phyloP scores from a whole-genome alignment of 345 rosid species.

The Angophora floribunda region DNA sequence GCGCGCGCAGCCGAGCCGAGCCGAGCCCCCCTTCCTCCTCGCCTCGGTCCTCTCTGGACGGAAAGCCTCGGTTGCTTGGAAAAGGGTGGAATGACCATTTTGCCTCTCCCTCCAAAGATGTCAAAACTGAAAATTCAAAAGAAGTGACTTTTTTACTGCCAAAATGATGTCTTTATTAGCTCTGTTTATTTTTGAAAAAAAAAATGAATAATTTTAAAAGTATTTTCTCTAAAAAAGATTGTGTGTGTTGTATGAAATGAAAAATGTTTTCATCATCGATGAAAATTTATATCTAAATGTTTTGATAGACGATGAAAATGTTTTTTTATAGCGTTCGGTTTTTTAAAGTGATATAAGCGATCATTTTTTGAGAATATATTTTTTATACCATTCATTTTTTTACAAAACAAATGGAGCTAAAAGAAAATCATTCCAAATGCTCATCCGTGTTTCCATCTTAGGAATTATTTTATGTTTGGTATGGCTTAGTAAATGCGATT shows the following conservation, averaged over 20 bases:
- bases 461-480: fast-evolving
- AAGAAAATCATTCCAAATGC: background rate
- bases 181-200: too few species aligned
- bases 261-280: too few species aligned
- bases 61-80: background rate
- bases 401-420: too few species aligned
- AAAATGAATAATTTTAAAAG: background rate
- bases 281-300: too few species aligned
- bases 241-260: too few species aligned
- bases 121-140: background rate
- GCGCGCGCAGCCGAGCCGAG: background rate
- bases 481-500: fast-evolving
- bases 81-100: background rate
- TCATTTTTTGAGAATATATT: too few species aligned
- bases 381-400: too few species aligned
- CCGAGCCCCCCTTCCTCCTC: background rate
- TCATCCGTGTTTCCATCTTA: background rate
- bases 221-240: fast-evolving
- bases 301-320: too few species aligned
- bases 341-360: too few species aligned
- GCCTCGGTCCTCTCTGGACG: background rate
- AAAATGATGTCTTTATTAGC: too few species aligned
- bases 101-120: background rate
- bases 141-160: fast-evolving
- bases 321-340: too few species aligned